phyloP scores from a whole-genome alignment of 2,329 filamentous ascomycete genomes.

The Cercospora sp. region DNA sequence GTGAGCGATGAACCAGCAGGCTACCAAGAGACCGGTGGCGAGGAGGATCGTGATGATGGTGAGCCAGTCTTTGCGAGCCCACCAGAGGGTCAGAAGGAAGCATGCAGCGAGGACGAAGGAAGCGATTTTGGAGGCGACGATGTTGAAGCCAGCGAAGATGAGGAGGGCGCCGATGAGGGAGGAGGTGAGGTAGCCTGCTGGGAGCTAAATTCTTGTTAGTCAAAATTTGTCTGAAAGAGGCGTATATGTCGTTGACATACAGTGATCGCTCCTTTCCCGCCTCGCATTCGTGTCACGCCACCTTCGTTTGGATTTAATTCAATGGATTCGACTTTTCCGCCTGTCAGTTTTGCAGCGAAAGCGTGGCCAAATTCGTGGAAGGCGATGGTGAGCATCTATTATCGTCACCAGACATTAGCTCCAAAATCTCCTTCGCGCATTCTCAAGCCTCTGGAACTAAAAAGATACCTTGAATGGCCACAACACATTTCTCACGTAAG shows the following conservation, averaged over 20 bases:
- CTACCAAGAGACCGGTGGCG: slow-evolving; percentile 69
- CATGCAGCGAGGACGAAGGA: slow-evolving; percentile 71
- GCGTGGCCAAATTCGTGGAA: slow-evolving; percentile 81
- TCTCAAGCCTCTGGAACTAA: no score
- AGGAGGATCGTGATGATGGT: slow-evolving; percentile 69
- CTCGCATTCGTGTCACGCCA: slow-evolving; percentile 74
- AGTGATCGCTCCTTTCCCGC: slow-evolving; percentile 68
- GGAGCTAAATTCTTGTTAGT: slow-evolving; percentile 50
- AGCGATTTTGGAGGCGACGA: slow-evolving; percentile 77
- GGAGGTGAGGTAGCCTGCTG: slow-evolving; percentile 76
- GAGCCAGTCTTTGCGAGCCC: slow-evolving; percentile 76
- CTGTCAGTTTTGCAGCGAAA: slow-evolving; percentile 69
- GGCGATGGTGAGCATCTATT: slow-evolving; percentile 77
- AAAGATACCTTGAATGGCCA: slow-evolving; percentile 88
- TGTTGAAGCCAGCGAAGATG: slow-evolving; percentile 79
- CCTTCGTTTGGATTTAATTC: slow-evolving; percentile 74
- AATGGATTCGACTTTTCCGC: slow-evolving; percentile 72
- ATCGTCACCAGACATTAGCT: no score
- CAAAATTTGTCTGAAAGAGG: no score
- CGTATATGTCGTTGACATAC: neutral
- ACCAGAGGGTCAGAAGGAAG: slow-evolving; percentile 79
- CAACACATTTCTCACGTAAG: slow-evolving; percentile 70
- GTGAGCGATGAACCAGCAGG: slow-evolving; percentile 77
- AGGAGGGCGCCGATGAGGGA: slow-evolving; percentile 74
- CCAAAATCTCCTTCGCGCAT: no score